Conservation (phyloP, 1,284 basidiomycete species). For the Austropuccinia psidii region DNA sequence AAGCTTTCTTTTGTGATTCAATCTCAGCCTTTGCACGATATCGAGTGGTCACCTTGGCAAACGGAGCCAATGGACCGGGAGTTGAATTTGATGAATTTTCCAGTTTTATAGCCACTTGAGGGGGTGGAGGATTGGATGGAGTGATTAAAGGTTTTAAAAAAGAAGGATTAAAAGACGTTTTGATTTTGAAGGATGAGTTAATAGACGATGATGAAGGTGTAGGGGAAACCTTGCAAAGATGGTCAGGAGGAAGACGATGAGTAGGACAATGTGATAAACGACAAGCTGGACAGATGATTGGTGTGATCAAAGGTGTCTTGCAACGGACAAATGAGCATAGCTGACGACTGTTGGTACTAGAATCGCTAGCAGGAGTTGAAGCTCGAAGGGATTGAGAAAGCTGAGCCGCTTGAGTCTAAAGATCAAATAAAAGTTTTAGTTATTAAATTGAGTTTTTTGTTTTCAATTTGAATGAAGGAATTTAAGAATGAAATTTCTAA, state of each 20-base stretch:
- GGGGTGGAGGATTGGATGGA: background rate
- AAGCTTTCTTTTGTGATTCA: constrained; percentile 19
- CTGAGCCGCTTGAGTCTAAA: background rate
- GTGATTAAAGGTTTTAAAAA: background rate
- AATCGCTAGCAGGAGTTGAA: too few relatives aligned
- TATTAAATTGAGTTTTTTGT: background rate
- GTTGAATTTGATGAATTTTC: background rate
- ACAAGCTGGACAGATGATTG: constrained; percentile 28
- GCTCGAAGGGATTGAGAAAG: background rate
- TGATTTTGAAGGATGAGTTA: background rate
- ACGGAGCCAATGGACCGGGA: background rate
- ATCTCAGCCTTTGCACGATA: background rate
- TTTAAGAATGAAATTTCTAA: background rate
- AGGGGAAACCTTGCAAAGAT: constrained; percentile 11
- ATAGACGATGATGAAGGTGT: constrained; percentile 3
- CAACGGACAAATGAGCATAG: constrained; percentile 18
- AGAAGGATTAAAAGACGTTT: too few relatives aligned
- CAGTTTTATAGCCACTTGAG: background rate
- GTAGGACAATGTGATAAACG: constrained; percentile 18
- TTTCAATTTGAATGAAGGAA: background rate
- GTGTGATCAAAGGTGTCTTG: constrained; percentile 19
- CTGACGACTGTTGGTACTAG: background rate
- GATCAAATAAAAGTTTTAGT: background rate
- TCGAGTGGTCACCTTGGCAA: background rate
- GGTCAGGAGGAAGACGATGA: constrained; percentile 29